These are phyloP conservation scores for Pythium periplocum DNA, from an alignment of 352 stramenopile genomes.

Conservation along the genomic window DNA sequence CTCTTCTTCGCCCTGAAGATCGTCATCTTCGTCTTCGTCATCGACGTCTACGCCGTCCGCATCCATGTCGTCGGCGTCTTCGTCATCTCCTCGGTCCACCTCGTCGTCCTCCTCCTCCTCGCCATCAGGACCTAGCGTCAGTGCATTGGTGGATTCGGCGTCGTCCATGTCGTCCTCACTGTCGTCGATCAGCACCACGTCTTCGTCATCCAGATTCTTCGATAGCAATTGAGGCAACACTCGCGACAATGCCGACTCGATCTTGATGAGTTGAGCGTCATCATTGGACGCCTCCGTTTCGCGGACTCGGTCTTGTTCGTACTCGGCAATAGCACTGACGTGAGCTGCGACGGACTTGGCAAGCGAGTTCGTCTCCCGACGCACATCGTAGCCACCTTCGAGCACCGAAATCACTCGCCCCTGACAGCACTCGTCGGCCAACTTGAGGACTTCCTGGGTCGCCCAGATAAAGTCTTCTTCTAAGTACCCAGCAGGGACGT, in stretches of 20 bases:
- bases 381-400: constrained; percentile 84
- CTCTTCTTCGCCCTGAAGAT: constrained; percentile 3
- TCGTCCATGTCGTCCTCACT: constrained; percentile 19
- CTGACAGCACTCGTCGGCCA: constrained; percentile 72
- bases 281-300: constrained; percentile 18
- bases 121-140: not conserved
- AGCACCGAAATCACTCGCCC: constrained; percentile 80
- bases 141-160: too few relatives aligned
- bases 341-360: constrained; percentile 78
- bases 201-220: constrained; percentile 36
- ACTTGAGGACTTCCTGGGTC: constrained; percentile 67
- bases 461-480: constrained; percentile 83
- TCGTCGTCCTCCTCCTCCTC: constrained; percentile 17
- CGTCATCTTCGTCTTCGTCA: constrained; percentile 9
- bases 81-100: constrained; percentile 18
- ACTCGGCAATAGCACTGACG: constrained; percentile 63
- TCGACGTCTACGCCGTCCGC: constrained; percentile 11
- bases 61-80: constrained; percentile 27
- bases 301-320: constrained; percentile 31
- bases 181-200: constrained; percentile 58
- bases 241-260: constrained; percentile 17
- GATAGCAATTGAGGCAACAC: constrained; percentile 46
- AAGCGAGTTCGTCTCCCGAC: constrained; percentile 74
- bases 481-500: constrained; percentile 68
- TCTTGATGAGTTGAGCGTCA: not conserved